phyloP scores from a whole-genome alignment of 768 basidiomycete species.

The Cytidiella melzeri region DNA sequence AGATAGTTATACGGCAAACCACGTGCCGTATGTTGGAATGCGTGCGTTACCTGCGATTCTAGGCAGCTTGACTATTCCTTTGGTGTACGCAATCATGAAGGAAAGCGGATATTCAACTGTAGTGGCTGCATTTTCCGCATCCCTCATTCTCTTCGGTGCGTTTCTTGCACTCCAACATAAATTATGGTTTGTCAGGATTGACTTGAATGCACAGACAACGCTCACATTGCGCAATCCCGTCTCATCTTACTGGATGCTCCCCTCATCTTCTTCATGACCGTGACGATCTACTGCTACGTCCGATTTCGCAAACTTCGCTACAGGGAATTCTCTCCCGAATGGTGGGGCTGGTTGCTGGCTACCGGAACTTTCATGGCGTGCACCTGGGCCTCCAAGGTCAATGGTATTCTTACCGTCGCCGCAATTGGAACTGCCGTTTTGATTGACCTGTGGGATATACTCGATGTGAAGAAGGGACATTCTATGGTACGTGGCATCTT shows the following conservation, averaged over 20 bases:
- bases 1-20: constrained; percentile 78
- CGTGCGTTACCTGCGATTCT: constrained; percentile 88
- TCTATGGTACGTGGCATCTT: constrained; percentile 51
- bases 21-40: constrained; percentile 94
- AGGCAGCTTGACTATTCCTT: constrained; percentile 82
- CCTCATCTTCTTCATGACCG: constrained; percentile 91
- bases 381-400: constrained; percentile 97
- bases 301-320: constrained; percentile 94
- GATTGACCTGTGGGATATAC: constrained; percentile 90
- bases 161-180: constrained; percentile 10
- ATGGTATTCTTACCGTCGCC: constrained; percentile 86
- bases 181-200: background rate
- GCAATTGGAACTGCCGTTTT: constrained; percentile 88
- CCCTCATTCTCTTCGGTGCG: constrained; percentile 83
- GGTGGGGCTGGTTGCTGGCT: constrained; percentile 92
- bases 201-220: constrained; percentile 65
- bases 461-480: constrained; percentile 77
- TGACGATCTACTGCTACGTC: constrained; percentile 90
- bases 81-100: constrained; percentile 96
- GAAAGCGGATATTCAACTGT: constrained; percentile 94
- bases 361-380: constrained; percentile 95
- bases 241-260: constrained; percentile 93
- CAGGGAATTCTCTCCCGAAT: constrained; percentile 82
- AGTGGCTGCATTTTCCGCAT: constrained; percentile 85
- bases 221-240: constrained; percentile 92